These are phyloP conservation scores for Boletus coccyginus DNA, from an alignment of 768 basidiomycete species.

Conservation along the genomic window DNA sequence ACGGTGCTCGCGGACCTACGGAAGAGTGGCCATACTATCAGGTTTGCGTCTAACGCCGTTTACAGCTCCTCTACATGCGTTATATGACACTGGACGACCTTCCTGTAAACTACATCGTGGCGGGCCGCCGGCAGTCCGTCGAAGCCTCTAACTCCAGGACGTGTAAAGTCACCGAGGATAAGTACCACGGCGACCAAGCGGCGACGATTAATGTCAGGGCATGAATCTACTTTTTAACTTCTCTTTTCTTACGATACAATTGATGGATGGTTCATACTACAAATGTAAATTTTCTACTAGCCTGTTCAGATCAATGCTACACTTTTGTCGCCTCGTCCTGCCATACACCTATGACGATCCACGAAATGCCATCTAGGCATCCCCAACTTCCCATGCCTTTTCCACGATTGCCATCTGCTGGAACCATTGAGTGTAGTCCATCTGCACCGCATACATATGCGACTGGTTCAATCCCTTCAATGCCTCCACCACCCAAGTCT, in stretches of 20 bases:
- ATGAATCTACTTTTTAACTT: too few relatives aligned
- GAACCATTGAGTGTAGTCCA: slow-evolving; percentile 8
- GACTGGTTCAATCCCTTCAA: slow-evolving; percentile 9
- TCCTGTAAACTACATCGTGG: too few relatives aligned
- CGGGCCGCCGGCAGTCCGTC: too few relatives aligned
- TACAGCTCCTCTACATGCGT: too few relatives aligned
- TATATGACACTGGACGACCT: too few relatives aligned
- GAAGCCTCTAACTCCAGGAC: too few relatives aligned
- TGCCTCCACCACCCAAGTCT: slow-evolving; percentile 22
- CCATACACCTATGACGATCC: not conserved
- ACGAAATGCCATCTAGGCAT: not conserved
- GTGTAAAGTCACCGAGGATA: too few relatives aligned
- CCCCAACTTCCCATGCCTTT: slow-evolving; percentile 15
- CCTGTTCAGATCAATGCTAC: not conserved
- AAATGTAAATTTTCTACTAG: not conserved
- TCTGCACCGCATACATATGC: slow-evolving; percentile 17
- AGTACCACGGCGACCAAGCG: too few relatives aligned
- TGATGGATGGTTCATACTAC: not conserved
- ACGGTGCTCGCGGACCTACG: too few relatives aligned
- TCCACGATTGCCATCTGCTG: slow-evolving; percentile 17
- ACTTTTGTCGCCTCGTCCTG: not conserved
- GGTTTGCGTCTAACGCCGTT: too few relatives aligned
- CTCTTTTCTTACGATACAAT: not conserved
- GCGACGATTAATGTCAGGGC: too few relatives aligned
- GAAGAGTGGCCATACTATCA: too few relatives aligned